phyloP scores from a whole-genome alignment of 139 green algal genomes.

The Chlamydomonas sphaeroides region DNA sequence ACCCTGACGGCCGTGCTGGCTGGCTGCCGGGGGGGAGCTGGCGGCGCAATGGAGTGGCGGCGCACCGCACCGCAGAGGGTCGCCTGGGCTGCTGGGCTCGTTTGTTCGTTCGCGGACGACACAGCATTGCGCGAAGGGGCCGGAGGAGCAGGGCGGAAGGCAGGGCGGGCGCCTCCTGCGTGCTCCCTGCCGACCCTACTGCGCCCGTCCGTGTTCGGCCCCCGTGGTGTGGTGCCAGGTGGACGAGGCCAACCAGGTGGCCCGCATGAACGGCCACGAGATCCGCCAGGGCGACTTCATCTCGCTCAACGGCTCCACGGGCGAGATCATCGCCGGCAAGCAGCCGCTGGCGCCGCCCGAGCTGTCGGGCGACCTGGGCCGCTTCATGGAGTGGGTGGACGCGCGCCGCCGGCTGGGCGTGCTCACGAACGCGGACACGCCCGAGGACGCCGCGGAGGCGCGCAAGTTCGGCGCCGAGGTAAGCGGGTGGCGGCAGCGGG shows the following conservation, averaged over 20 bases:
- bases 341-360: constrained; percentile 53
- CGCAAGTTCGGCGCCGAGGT: constrained; percentile 49
- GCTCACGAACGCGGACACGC: constrained; percentile 91
- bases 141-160: no score
- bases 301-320: constrained; percentile 80
- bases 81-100: no score
- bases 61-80: no score
- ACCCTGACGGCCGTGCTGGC: no score
- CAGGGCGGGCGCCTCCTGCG: no score
- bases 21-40: no score
- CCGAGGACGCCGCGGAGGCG: constrained; percentile 73
- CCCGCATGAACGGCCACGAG: constrained; percentile 34
- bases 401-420: constrained; percentile 68
- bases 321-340: constrained; percentile 82
- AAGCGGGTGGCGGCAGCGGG: background rate
- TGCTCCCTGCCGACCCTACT: no score
- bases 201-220: no score
- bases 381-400: constrained; percentile 92
- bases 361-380: constrained; percentile 68
- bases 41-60: no score
- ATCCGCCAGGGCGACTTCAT: constrained; percentile 85
- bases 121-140: no score
- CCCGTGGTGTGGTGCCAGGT: no score
- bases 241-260: constrained; percentile 50
- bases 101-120: no score